Base-by-base conservation (phyloP, 805 yeast species). In the Suhomyces kilbournensis region DNA sequence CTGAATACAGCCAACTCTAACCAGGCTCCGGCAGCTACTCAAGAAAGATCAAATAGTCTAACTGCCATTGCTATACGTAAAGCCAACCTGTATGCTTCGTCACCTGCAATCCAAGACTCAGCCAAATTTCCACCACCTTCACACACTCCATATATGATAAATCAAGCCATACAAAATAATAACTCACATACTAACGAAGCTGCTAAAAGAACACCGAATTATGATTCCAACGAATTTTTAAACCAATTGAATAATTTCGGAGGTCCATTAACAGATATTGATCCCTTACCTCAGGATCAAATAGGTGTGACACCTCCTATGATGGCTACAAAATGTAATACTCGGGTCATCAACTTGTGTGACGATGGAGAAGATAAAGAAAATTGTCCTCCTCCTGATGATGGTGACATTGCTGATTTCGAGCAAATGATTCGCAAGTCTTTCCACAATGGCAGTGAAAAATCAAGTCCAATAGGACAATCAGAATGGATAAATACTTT, bases 261-360 rank as follows among this genome's bases (percentile, higher is more conserved):
- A 2, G 80, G 79, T 1, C 80, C 80, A 4, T 64, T 75, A 50
- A 76, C 80, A 12, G 80, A 76, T 54, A 74, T 76, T 10, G 80
- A 76, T 55, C 73, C 74, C 1, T 57, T 75, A 40, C 78, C 78
- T 6, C 71, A 68, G 39, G 71, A 64, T 32, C 70, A 40, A 62
- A 63, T 58, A 47, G 74, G 73, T 4, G 60, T 62, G 4, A 74
- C 77, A 6, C 80, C 77, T 48, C 78, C 77, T 55, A 77, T 69
- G 80, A 71, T 72, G 66, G 85, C 85, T n/a, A 78, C 80, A 4
- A 81, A 81, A 59, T 65, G 78, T 42, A 81, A 80, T 57, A 81
- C 85, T 3, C 71, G 83, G 40, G 74, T 81, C 20, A 80, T 81
- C 45, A 80, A 78, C 54, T 55, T 81, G n/a, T 80, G 77, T 52